phyloP scores from a whole-genome alignment of 225 moss, liverwort and hornwort species.

The Bryum argenteum region DNA sequence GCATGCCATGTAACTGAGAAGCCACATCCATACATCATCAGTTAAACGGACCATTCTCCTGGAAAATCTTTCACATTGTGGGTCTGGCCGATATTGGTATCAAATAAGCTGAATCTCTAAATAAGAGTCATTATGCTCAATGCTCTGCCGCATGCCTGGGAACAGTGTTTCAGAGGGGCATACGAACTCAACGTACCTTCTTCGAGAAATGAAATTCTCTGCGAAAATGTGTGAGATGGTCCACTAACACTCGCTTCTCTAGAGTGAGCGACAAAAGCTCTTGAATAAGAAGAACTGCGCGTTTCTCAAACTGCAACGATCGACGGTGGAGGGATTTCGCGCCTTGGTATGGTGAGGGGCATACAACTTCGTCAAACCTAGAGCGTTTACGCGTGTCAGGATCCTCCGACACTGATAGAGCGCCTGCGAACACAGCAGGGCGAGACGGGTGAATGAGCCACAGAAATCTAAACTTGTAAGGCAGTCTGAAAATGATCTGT shows the following conservation, averaged over 20 bases:
- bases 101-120: no score
- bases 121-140: no score
- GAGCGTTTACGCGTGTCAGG: conserved; percentile 55
- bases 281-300: conserved; percentile 72
- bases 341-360: conserved; percentile 79
- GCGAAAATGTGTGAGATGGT: conserved; percentile 96
- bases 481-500: not conserved
- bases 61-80: not conserved
- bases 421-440: conserved; percentile 38
- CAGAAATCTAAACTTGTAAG: not conserved
- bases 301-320: conserved; percentile 77
- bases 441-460: conserved; percentile 21
- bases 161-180: not conserved
- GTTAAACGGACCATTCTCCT: conserved; percentile 7
- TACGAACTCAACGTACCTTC: conserved; percentile 42
- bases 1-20: conserved; percentile 66
- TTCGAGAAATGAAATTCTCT: conserved; percentile 85
- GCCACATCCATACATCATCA: conserved; percentile 15
- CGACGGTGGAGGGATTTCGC: conserved; percentile 62
- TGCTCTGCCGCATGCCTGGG: not conserved
- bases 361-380: conserved; percentile 69
- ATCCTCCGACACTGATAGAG: conserved; percentile 42
- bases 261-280: conserved; percentile 84
- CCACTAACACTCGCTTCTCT: conserved; percentile 87
- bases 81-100: not conserved